Conservation (phyloP, 306 rosid species). For the Vigna mungo region DNA sequence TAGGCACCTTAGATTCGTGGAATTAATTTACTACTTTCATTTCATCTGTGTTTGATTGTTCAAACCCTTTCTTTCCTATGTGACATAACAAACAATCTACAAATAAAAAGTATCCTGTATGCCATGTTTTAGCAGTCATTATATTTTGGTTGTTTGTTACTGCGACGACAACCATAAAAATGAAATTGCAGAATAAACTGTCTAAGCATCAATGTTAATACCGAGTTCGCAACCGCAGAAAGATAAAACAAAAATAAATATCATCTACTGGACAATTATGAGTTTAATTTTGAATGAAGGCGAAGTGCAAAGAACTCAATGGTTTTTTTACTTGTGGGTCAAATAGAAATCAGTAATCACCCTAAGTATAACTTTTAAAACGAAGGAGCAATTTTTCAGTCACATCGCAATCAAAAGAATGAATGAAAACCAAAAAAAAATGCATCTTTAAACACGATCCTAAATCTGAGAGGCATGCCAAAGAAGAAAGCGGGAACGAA, state of each 20-base stretch:
- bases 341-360: neutral
- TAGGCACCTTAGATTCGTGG: neutral
- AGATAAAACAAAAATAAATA: neutral
- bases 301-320: neutral
- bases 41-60: neutral
- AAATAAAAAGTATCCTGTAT: neutral
- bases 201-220: neutral
- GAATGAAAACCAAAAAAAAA: constrained; percentile 12
- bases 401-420: neutral
- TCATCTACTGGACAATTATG: neutral
- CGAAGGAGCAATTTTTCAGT: neutral
- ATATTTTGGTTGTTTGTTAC: neutral
- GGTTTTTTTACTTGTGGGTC: neutral
- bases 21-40: constrained; percentile 9
- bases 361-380: neutral
- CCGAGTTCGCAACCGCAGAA: neutral
- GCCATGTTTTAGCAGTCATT: neutral
- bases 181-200: constrained; percentile 21
- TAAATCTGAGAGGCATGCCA: neutral
- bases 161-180: constrained; percentile 1
- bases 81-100: constrained; percentile 23
- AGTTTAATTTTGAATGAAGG: neutral
- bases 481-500: neutral
- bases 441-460: constrained; percentile 11
- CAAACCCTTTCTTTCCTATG: neutral